Conservation (phyloP, 805 yeast species). For the Spencermartinsiella europaea region DNA sequence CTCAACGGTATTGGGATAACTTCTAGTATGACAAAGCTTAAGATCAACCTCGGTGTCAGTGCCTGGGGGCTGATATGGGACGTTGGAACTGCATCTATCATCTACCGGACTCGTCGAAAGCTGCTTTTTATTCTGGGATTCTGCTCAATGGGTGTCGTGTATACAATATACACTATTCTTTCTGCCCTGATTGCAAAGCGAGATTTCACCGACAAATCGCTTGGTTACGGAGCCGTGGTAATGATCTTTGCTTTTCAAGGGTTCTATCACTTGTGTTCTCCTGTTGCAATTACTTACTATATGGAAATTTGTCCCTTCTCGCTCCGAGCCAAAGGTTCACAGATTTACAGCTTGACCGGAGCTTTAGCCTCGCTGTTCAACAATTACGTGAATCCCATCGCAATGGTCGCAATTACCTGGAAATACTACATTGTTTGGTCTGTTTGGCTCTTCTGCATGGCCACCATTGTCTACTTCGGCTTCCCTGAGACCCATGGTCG, state of each 20-base stretch:
- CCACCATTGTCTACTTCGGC: slow-evolving; percentile 29
- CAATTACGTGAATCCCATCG: slow-evolving; percentile 34
- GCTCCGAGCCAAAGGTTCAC: slow-evolving; percentile 39
- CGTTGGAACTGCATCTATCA: slow-evolving; percentile 3
- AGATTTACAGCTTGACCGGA: slow-evolving; percentile 21
- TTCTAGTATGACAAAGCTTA: slow-evolving; percentile 6
- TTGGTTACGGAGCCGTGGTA: slow-evolving; percentile 44
- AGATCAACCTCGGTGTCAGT: slow-evolving; percentile 11
- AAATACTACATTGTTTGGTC: slow-evolving; percentile 38
- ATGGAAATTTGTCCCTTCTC: slow-evolving; percentile 18
- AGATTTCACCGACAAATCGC: slow-evolving; percentile 35
- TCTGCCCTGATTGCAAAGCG: slow-evolving; percentile 44
- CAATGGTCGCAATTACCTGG: slow-evolving; percentile 39
- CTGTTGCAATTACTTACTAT: slow-evolving; percentile 9
- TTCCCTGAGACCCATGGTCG: slow-evolving; percentile 41
- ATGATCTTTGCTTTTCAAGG: slow-evolving; percentile 39
- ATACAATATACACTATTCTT: slow-evolving; percentile 37
- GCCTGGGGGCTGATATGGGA: slow-evolving; percentile 2
- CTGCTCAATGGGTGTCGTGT: background rate
- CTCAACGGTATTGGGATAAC: slow-evolving; percentile 50
- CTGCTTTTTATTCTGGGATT: slow-evolving; percentile 5
- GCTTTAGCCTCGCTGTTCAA: slow-evolving; percentile 20
- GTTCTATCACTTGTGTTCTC: slow-evolving; percentile 5
- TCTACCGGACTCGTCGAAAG: background rate
- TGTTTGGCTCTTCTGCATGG: slow-evolving; percentile 24